Evolutionary conservation across 2,329 filamentous ascomycete species (phyloP), one percentile per base, ranked within the genome.

Genomic region (Taxawa tesnikishii): DNA sequence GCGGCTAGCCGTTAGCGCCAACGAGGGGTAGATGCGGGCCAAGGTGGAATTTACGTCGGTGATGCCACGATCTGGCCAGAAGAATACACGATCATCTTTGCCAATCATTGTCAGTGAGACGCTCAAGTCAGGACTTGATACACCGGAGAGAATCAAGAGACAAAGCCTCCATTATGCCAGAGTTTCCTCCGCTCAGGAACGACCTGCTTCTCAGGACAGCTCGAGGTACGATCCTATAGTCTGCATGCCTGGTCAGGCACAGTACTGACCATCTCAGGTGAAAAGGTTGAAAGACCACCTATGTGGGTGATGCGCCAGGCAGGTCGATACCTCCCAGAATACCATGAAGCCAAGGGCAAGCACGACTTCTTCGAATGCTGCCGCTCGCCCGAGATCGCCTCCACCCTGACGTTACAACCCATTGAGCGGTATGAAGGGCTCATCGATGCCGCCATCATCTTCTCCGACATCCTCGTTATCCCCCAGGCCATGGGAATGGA

Each of bases 231-330:
- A 41, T 12, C 17, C 11, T 6, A 10, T 15, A 23, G 2, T 23
- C 8, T 23, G 19, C 13, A n/a, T 14, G 8, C 5, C 19, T 18
- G 24, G 24, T 14, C 24, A 23, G 26, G 14, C 12, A 15, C 36
- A 14, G 18, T 33, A 23, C 31, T 31, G 27, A 31, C 23, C 15
- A 18, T 27, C 14, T 14, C 50, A 92, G 87, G 88, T 56, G 72
- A 94, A 62, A 77, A 77, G 55, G 83, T 96, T 44, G 85, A 94
- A 60, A 77, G 90, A 43, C 82, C 90, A 39, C 90, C 90, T 36
- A 83, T 92, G 67, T 98, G 90, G 90, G 85, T 98, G 55, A 98
- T 98, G 90, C 82, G 90, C 60, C 90, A 98, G 75, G 90, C 90
- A 51, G 90, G 90, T 38, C 81, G 90, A 48, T 98, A 98, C 57